Percentiles rank a stretch among this genome's conserved stretches.
Evolutionary conservation across 768 basidiomycete species (phyloP).

Genomic region (Podaxis sp.): DNA sequence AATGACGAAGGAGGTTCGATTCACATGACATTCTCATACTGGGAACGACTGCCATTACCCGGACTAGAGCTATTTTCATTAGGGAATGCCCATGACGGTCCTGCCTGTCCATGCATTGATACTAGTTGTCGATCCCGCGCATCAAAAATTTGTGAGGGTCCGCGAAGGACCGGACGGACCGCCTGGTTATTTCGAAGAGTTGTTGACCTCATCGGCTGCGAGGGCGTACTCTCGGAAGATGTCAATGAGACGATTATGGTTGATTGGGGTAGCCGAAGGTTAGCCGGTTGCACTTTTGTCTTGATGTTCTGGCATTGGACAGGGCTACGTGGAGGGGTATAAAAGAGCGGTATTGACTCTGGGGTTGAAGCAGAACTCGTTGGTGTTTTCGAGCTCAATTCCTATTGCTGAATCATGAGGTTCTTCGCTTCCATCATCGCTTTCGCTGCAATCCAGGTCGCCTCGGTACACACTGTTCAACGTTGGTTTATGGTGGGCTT

Average conservation of each 20-base stretch:
- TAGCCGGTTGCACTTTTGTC: neutral
- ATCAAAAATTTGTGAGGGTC: neutral
- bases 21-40: slow-evolving; percentile 10
- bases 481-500: too few species aligned
- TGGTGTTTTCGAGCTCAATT: slow-evolving; percentile 3
- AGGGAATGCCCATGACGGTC: neutral
- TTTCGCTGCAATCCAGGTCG: slow-evolving; percentile 30
- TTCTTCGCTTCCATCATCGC: slow-evolving; percentile 32
- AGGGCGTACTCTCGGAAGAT: slow-evolving; percentile 3
- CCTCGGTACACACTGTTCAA: slow-evolving; percentile 22
- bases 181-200: slow-evolving; percentile 4
- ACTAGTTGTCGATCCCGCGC: neutral
- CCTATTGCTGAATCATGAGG: slow-evolving; percentile 27
- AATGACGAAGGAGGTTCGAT: neutral
- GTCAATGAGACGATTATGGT: slow-evolving; percentile 2
- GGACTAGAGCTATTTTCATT: neutral
- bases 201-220: neutral
- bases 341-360: slow-evolving; percentile 1
- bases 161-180: slow-evolving; percentile 15
- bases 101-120: neutral
- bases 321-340: slow-evolving; percentile 2
- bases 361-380: slow-evolving; percentile 7
- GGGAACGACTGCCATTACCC: neutral
- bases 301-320: neutral
- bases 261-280: slow-evolving; percentile 1